Evolutionary conservation across 352 stramenopile genomes (phyloP).

Genomic region (Globisporangium splendens): DNA sequence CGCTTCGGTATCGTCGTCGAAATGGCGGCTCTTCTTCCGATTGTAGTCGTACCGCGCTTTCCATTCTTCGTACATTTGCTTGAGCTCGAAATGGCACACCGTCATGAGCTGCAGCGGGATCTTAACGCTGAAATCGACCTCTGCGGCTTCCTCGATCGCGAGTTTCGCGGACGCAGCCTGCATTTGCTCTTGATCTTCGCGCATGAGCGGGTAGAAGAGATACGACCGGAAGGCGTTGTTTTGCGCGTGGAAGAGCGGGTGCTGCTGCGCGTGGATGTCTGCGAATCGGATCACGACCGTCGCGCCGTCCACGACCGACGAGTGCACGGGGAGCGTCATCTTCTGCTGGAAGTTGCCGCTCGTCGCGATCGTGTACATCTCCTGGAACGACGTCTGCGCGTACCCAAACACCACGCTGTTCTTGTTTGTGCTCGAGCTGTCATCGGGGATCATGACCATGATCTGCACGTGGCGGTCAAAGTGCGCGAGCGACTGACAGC

Average conservation of each 20-base stretch:
- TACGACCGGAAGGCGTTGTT: slow-evolving; percentile 60
- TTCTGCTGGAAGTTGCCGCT: slow-evolving; percentile 55
- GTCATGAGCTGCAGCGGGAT: slow-evolving; percentile 76
- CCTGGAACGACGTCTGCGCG: slow-evolving; percentile 73
- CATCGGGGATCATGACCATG: slow-evolving; percentile 76
- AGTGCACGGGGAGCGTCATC: slow-evolving; percentile 69
- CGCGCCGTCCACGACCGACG: slow-evolving; percentile 49
- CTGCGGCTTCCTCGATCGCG: slow-evolving; percentile 69
- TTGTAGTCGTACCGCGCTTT: slow-evolving; percentile 75
- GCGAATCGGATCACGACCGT: slow-evolving; percentile 63
- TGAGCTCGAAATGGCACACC: slow-evolving; percentile 66
- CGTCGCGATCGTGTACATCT: slow-evolving; percentile 64
- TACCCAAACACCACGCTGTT: slow-evolving; percentile 69
- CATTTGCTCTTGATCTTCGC: slow-evolving; percentile 40
- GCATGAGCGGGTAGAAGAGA: slow-evolving; percentile 62
- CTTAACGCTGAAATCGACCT: slow-evolving; percentile 79
- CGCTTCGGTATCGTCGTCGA: slow-evolving; percentile 77
- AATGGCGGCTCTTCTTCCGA: slow-evolving; percentile 72
- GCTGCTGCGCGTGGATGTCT: slow-evolving; percentile 36
- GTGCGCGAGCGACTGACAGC: slow-evolving; percentile 37
- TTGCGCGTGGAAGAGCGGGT: slow-evolving; percentile 45
- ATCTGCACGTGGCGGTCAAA: slow-evolving; percentile 72
- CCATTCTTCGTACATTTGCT: slow-evolving; percentile 74
- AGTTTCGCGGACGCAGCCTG: slow-evolving; percentile 54
- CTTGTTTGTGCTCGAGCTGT: slow-evolving; percentile 55